A percentile compares a stretch with the other conserved stretches of the same genome.
These are phyloP conservation scores for Wilhelminamyces savonicus DNA, from an alignment of 805 yeast genomes.

Conservation along the genomic window DNA sequence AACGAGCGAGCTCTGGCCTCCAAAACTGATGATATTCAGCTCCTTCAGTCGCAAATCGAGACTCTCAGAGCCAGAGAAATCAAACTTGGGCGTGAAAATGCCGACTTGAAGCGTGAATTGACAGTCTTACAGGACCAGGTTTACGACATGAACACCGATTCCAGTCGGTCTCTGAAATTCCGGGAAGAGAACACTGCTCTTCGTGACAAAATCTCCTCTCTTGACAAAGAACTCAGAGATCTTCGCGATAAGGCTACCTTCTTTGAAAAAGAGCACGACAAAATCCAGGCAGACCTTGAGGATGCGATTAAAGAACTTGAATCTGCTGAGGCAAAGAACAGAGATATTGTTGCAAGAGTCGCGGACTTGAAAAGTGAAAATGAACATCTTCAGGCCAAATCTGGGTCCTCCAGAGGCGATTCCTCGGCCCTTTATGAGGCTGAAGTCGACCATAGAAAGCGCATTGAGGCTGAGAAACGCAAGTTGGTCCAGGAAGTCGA, in stretches of 20 bases:
- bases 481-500: constrained; percentile 22
- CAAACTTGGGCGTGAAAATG: constrained; percentile 10
- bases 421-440: constrained; percentile 15
- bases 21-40: constrained; percentile 8
- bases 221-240: constrained; percentile 21
- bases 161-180: constrained; percentile 7
- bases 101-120: constrained; percentile 18
- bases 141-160: constrained; percentile 9
- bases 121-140: constrained; percentile 20
- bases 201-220: constrained; percentile 17
- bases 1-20: constrained; percentile 10
- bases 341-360: constrained; percentile 11
- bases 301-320: constrained; percentile 18
- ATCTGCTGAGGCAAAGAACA: constrained; percentile 8
- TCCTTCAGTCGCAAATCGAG: constrained; percentile 19
- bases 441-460: constrained; percentile 14
- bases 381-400: constrained; percentile 16
- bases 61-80: constrained; percentile 13
- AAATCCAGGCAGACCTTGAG: constrained; percentile 16
- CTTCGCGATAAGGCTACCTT: constrained; percentile 18
- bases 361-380: constrained; percentile 21
- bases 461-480: constrained; percentile 17
- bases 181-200: constrained; percentile 15
- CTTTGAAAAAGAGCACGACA: constrained; percentile 23
- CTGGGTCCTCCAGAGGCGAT: too few species aligned